Percentiles rank a stretch among this genome's conserved stretches.
Evolutionary conservation across 2,329 filamentous ascomycete species (phyloP).

Genomic region (Davidsoniella eucalypti): DNA sequence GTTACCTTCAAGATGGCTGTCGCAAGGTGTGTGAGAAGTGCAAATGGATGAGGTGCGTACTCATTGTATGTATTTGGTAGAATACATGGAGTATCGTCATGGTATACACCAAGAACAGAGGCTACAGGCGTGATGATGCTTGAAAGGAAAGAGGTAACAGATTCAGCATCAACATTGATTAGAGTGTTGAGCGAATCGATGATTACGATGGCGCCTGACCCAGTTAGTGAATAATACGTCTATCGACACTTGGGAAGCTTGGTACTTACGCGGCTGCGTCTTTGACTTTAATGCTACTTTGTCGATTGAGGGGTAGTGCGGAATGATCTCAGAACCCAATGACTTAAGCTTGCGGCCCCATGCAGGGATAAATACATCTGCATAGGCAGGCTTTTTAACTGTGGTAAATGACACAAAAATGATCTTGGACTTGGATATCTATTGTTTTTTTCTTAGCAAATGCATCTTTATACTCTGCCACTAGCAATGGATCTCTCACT

Average conservation of each 20-base stretch:
- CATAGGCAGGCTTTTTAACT: conserved; percentile 43
- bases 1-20: conserved; percentile 66
- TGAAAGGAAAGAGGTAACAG: conserved; percentile 53
- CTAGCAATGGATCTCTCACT: conserved; percentile 26
- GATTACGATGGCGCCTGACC: conserved; percentile 53
- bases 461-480: not conserved
- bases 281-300: not conserved
- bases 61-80: conserved; percentile 28
- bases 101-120: conserved; percentile 66
- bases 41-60: conserved; percentile 53
- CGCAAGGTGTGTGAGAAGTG: conserved; percentile 66
- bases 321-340: not conserved
- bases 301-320: not conserved
- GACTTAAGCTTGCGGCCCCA: conserved; percentile 35
- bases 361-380: conserved; percentile 51
- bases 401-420: conserved; percentile 69
- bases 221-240: not conserved
- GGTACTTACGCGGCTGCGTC: conserved; percentile 3
- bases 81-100: conserved; percentile 55
- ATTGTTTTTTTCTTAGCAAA: not conserved
- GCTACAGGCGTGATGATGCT: conserved; percentile 47
- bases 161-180: conserved; percentile 32
- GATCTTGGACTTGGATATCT: conserved; percentile 46
- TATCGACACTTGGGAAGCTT: not conserved
- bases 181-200: conserved; percentile 67